A percentile compares a stretch with the other conserved stretches of the same genome.
These are phyloP conservation scores for Rhynchosporium secalis DNA, from an alignment of 2,329 filamentous ascomycete species.

Conservation along the genomic window DNA sequence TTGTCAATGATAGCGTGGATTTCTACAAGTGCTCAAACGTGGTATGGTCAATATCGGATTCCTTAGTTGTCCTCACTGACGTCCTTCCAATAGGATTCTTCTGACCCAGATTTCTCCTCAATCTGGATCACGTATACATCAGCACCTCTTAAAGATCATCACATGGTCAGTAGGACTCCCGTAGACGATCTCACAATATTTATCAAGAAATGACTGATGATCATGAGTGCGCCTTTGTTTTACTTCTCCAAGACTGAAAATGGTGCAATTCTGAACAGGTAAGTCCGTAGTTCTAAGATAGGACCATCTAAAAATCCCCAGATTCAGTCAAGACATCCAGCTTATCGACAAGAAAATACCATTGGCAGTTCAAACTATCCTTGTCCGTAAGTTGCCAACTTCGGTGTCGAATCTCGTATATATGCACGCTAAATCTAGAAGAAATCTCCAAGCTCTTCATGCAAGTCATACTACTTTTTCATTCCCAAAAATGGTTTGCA, in stretches of 20 bases:
- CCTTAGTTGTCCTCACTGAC: background rate
- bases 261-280: slow-evolving; percentile 36
- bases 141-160: slow-evolving; percentile 39
- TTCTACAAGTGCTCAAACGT: slow-evolving; percentile 42
- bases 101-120: slow-evolving; percentile 41
- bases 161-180: slow-evolving; percentile 29
- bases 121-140: slow-evolving; percentile 42
- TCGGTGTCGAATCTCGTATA: slow-evolving; percentile 34
- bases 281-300: slow-evolving; percentile 2
- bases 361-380: slow-evolving; percentile 1
- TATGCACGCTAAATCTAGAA: slow-evolving; percentile 12
- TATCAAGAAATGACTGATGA: slow-evolving; percentile 26
- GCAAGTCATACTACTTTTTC: slow-evolving; percentile 50
- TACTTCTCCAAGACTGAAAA: slow-evolving; percentile 26
- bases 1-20: slow-evolving; percentile 42
- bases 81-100: slow-evolving; percentile 37
- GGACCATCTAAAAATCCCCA: slow-evolving; percentile 16
- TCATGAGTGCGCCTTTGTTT: slow-evolving; percentile 38
- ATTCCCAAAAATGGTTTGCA: slow-evolving; percentile 48
- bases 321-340: slow-evolving; percentile 33
- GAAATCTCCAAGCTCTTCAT: slow-evolving; percentile 41
- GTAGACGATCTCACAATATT: slow-evolving; percentile 11
- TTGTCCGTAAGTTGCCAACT: slow-evolving; percentile 6
- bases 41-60: slow-evolving; percentile 34
- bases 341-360: slow-evolving; percentile 36